Base-by-base conservation (phyloP, 2,329 filamentous ascomycete genomes). In the Penicillium sp. region DNA sequence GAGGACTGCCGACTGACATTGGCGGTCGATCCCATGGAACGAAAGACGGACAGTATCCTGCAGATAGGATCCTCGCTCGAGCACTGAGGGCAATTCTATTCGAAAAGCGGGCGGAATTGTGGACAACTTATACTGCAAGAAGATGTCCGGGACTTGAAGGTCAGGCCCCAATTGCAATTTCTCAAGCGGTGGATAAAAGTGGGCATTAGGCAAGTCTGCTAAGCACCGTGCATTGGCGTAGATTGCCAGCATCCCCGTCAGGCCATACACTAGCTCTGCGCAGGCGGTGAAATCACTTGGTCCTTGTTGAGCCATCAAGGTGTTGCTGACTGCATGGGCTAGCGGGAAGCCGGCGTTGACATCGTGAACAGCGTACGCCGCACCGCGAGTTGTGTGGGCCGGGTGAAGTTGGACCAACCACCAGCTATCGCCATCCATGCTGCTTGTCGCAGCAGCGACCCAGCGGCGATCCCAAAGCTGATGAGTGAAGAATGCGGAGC, bases 341-440 rank as follows among this genome's bases (percentile, higher is more conserved):
- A 57, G 58, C 40, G 61, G 58, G 35, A 64, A 44, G 40, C 51
- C 47, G 28, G 58, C 53, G 4, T 49, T 49, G 41, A 43, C 43
- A 23, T 57, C 45, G 46, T 53, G 50, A 32, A 53, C 46, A n/a
- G 28, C 24, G 29, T 50, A 38, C 24, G 37, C 24, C 12, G 20
- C 33, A 7, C 37, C 39, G 33, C 56, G 53, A 35, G 54, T 35
- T 31, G 58, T 31, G 15, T 58, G 43, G 23, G 57, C 38, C 25
- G 60, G 50, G 39, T 52, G 59, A 56, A 69, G 50, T 52, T 69
- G 67, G 24, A 89, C 75, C 52, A 91, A 73, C 83, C 86, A 91
- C 88, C 88, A 95, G 53, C 79, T 79, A 64, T 93, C 88, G 46
- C 88, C 88, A 61, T 79, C 78, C 63, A 87, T 76, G 64, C 85